Evolutionary conservation across 495 filamentous ascomycete species (phyloP).

Genomic region (Beverwykella pulmonaria): DNA sequence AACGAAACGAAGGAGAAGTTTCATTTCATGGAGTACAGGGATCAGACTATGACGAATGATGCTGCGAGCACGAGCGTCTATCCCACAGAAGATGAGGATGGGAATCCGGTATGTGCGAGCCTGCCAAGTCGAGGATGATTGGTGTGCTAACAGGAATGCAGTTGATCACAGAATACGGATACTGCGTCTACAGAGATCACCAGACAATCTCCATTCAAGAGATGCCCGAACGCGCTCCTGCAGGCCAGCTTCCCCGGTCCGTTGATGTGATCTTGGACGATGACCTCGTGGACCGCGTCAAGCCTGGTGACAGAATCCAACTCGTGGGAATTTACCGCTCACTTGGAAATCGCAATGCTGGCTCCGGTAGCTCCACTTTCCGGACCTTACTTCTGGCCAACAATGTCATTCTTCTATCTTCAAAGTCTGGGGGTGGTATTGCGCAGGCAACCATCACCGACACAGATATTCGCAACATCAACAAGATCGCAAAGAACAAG

Average conservation of each 20-base stretch:
- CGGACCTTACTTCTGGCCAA: conserved; percentile 92
- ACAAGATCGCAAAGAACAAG: conserved; percentile 94
- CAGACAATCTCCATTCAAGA: conserved; percentile 98
- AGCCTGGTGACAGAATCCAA: conserved; percentile 95
- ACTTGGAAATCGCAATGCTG: conserved; percentile 89
- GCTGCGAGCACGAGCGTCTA: conserved; percentile 87
- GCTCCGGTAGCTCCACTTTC: conserved; percentile 84
- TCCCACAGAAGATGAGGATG: conserved; percentile 89
- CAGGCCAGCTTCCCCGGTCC: conserved; percentile 90
- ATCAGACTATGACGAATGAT: conserved; percentile 96
- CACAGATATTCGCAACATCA: conserved; percentile 97
- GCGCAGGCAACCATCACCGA: conserved; percentile 94
- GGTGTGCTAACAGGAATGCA: conserved; percentile 39
- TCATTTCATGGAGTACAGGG: conserved; percentile 80
- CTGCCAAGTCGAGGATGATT: not conserved
- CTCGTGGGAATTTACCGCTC: conserved; percentile 93
- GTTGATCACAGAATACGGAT: conserved; percentile 92
- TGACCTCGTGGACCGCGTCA: conserved; percentile 91
- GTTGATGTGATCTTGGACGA: conserved; percentile 99
- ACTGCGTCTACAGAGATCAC: conserved; percentile 94
- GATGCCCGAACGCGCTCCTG: conserved; percentile 97
- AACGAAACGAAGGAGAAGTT: conserved; percentile 83
- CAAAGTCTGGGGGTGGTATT: conserved; percentile 92
- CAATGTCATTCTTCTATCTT: conserved; percentile 91
- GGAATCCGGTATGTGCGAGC: conserved; percentile 58